These are phyloP conservation scores for Aphanoascus verrucosus DNA, from an alignment of 2,329 filamentous ascomycete species.

Conservation along the genomic window DNA sequence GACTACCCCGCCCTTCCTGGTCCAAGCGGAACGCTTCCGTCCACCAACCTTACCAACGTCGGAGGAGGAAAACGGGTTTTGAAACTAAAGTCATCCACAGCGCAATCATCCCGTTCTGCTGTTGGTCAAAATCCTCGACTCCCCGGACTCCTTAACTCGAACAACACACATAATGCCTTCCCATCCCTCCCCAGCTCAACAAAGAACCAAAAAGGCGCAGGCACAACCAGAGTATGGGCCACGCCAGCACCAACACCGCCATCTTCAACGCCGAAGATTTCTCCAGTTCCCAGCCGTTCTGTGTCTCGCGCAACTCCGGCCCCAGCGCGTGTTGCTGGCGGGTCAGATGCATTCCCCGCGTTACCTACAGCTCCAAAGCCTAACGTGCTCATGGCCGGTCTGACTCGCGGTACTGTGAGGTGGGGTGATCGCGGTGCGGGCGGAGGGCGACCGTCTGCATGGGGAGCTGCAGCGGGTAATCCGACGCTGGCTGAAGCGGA, in stretches of 20 bases:
- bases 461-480: conserved; percentile 22
- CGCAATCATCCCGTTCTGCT: conserved; percentile 53
- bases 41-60: conserved; percentile 35
- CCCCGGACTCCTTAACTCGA: conserved; percentile 28
- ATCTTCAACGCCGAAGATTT: conserved; percentile 19
- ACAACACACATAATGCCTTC: conserved; percentile 31
- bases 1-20: conserved; percentile 85
- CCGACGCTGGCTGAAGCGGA: conserved; percentile 18
- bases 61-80: conserved; percentile 52
- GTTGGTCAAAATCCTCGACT: conserved; percentile 49
- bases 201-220: conserved; percentile 15
- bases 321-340: conserved; percentile 22
- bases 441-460: conserved; percentile 28
- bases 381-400: conserved; percentile 43
- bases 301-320: conserved; percentile 22
- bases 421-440: conserved; percentile 32
- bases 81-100: conserved; percentile 58
- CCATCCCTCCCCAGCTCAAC: conserved; percentile 32
- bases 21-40: conserved; percentile 56
- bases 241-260: conserved; percentile 18
- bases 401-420: conserved; percentile 38
- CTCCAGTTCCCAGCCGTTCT: conserved; percentile 19
- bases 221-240: conserved; percentile 20
- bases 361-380: conserved; percentile 67
- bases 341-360: conserved; percentile 63